Evolutionary conservation across 2,329 filamentous ascomycete genomes (phyloP).

Genomic region (Venturia oleaginea): DNA sequence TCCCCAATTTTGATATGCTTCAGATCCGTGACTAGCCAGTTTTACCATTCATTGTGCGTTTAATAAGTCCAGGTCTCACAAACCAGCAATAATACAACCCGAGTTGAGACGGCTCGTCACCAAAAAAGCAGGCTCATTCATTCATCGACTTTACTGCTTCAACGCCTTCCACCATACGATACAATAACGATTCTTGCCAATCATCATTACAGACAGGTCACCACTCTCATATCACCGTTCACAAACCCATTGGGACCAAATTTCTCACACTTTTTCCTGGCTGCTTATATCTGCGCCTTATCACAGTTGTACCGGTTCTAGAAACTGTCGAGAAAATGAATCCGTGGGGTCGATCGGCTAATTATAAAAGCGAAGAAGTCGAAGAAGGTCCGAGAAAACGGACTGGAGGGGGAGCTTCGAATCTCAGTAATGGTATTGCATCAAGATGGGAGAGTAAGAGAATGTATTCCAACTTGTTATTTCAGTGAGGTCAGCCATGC

Average conservation of each 20-base stretch:
- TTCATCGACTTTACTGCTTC: background rate
- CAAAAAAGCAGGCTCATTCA: background rate
- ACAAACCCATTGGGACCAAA: background rate
- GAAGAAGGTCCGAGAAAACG: background rate
- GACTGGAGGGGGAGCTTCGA: no score
- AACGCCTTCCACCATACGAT: background rate
- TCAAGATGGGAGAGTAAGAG: no score
- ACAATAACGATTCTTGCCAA: background rate
- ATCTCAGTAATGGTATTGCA: no score
- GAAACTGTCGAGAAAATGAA: background rate
- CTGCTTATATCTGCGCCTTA: background rate
- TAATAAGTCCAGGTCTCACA: background rate
- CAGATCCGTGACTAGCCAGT: background rate
- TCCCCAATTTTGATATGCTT: background rate
- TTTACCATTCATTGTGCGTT: background rate
- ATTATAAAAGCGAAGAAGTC: background rate
- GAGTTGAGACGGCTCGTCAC: background rate
- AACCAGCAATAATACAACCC: background rate
- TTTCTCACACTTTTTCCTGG: background rate
- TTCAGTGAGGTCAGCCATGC: no score
- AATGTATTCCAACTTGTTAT: no score
- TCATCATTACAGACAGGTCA: background rate
- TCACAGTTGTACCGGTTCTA: background rate
- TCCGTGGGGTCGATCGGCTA: background rate
- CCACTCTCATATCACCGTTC: background rate